Conservation (phyloP, 2,329 filamentous ascomycete genomes). For the Xylariaceae sp. region DNA sequence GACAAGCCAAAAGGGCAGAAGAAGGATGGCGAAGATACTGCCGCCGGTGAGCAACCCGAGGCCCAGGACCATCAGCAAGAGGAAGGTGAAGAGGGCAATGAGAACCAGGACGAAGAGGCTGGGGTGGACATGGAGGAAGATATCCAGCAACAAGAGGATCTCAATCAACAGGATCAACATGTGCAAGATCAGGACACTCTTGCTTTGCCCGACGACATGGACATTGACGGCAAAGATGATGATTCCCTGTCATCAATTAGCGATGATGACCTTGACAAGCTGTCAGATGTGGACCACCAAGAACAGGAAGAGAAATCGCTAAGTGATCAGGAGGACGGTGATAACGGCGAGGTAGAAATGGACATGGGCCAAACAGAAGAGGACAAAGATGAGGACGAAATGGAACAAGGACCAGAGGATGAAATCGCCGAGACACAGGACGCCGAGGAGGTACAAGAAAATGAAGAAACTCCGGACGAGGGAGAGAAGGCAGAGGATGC, state of each 20-base stretch:
- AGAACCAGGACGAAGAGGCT: slow-evolving; percentile 53
- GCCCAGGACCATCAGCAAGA: slow-evolving; percentile 50
- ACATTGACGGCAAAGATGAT: slow-evolving; percentile 64
- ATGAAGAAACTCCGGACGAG: slow-evolving; percentile 30
- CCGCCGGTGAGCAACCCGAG: slow-evolving; percentile 45
- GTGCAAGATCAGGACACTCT: slow-evolving; percentile 75
- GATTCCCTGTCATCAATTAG: slow-evolving; percentile 47
- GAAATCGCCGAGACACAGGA: slow-evolving; percentile 30
- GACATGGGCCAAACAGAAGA: slow-evolving; percentile 41
- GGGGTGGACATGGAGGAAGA: slow-evolving; percentile 55
- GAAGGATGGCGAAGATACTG: slow-evolving; percentile 56
- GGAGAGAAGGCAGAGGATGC: slow-evolving; percentile 29
- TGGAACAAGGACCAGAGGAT: slow-evolving; percentile 44
- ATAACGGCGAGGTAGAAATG: slow-evolving; percentile 44
- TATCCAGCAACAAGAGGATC: slow-evolving; percentile 48
- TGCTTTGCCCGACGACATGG: slow-evolving; percentile 82
- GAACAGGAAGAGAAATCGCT: slow-evolving; percentile 38
- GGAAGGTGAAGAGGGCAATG: slow-evolving; percentile 42
- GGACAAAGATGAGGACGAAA: slow-evolving; percentile 43
- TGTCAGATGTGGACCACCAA: slow-evolving; percentile 46
- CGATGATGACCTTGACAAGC: slow-evolving; percentile 53
- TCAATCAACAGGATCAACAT: slow-evolving; percentile 63
- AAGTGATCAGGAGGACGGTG: slow-evolving; percentile 37
- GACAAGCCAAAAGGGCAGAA: slow-evolving; percentile 66
- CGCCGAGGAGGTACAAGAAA: slow-evolving; percentile 33